Evolutionary conservation across 768 basidiomycete species (phyloP), one percentile per base, ranked within the genome.

Genomic region (Agaricus sinodeliciosus): DNA sequence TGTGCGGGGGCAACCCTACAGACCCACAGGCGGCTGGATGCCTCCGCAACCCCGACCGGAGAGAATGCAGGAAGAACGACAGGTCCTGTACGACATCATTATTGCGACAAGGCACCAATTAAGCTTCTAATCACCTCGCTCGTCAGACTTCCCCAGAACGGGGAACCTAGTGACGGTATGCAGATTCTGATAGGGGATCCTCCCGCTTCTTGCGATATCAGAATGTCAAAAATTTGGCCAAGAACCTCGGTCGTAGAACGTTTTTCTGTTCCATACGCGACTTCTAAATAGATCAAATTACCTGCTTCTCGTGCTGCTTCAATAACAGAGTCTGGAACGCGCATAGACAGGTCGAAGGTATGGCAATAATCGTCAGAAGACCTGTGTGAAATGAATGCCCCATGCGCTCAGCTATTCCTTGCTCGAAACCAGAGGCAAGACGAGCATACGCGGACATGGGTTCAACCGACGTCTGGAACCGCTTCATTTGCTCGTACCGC

Each of bases 401-500:
- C 26, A 55, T 26, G 44, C 36, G 48, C 43, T 47, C 13, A 54
- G 40, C 44, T 36, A 51, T 28, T n/a, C 42, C 42, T 39, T 51
- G 42, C 43, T 48, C 44, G 35, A 45, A 40, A 26, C 43, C 31
- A 44, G 34, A 35, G 48, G 43, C 26, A 18, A 44, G 63, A 66
- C 64, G 62, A 54, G 79, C 81, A 65, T 75, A 79, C 75, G 70
- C 68, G 57, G 69, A 69, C 42, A 74, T 64, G 44, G 71, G 57
- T 35, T 73, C 64, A 18, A 93, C 83, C 2, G 90, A 92, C 3
- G 94, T 96, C 70, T 90, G 81, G 66, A 96, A 95, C 68, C 77
- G 84, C 70, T 87, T 90, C 89, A 97, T 89, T 53, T 84, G 78
- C 62, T 92, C 91, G 67, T 99, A 99, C 63, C 96, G 79, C 90